These are phyloP conservation scores for Ascochyta lentis DNA, from an alignment of 2,329 filamentous ascomycete genomes.

Conservation along the genomic window DNA sequence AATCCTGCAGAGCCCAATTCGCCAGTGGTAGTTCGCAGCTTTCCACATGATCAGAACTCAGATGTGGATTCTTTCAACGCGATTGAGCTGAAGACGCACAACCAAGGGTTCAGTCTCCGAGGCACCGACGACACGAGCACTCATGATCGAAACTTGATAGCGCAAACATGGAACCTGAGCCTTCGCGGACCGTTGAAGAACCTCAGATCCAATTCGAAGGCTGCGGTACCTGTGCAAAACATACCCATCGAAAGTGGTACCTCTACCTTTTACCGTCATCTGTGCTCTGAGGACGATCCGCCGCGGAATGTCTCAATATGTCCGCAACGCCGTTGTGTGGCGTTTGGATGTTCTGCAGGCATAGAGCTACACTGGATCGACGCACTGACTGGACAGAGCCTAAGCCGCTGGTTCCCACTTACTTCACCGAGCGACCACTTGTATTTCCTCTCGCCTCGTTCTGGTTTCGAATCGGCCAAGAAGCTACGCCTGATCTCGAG, in stretches of 20 bases:
- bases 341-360: conserved; percentile 68
- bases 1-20: conserved; percentile 11
- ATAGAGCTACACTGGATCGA: conserved; percentile 70
- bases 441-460: conserved; percentile 65
- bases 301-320: conserved; percentile 71
- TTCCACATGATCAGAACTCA: conserved; percentile 6
- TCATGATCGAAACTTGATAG: conserved; percentile 37
- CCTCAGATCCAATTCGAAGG: neutral
- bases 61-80: conserved; percentile 27
- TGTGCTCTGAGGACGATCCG: conserved; percentile 68
- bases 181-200: conserved; percentile 20
- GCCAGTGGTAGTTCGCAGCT: neutral
- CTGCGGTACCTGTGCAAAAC: neutral
- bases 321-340: conserved; percentile 68
- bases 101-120: conserved; percentile 30
- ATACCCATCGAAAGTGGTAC: conserved; percentile 40
- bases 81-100: conserved; percentile 36
- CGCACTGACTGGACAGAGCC: conserved; percentile 56
- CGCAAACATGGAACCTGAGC: conserved; percentile 39
- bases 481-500: conserved; percentile 70
- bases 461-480: conserved; percentile 59
- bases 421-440: conserved; percentile 62
- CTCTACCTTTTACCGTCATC: conserved; percentile 56
- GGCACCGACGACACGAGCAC: conserved; percentile 28
- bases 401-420: conserved; percentile 64